phyloP scores from a whole-genome alignment of 176 grass and related monocot species.

The Musa beccarii region DNA sequence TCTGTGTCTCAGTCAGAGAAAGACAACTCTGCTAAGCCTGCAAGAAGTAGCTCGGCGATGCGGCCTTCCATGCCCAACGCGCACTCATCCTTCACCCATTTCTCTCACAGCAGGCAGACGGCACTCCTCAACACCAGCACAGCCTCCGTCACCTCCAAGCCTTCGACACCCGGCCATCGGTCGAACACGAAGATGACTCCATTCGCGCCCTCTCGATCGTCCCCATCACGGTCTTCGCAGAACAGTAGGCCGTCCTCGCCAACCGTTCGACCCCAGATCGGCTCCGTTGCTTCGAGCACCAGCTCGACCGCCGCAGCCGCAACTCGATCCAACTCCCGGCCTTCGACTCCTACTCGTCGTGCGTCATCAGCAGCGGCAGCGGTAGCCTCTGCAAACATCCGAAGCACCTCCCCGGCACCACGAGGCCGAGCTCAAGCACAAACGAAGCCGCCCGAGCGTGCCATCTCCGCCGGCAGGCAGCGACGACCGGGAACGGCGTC shows the following conservation, averaged over 20 bases:
- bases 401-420: background rate
- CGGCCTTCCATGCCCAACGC: background rate
- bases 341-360: constrained; percentile 14
- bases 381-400: too few species aligned
- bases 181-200: background rate
- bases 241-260: constrained; percentile 1
- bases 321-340: constrained; percentile 6
- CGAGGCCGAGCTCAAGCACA: background rate
- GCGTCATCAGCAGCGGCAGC: background rate
- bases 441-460: background rate
- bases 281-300: background rate
- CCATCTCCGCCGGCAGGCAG: background rate
- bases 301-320: background rate
- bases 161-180: background rate
- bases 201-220: background rate
- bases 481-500: background rate
- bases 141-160: constrained; percentile 19
- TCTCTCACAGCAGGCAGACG: constrained; percentile 1
- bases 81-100: background rate
- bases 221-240: background rate
- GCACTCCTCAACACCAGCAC: constrained; percentile 19
- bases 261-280: background rate
- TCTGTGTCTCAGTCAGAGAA: constrained; percentile 4
- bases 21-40: background rate
- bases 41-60: background rate